These are phyloP conservation scores for Sugiyamaella xylanicola DNA, from an alignment of 1,139 yeast genomes.

Conservation along the genomic window DNA sequence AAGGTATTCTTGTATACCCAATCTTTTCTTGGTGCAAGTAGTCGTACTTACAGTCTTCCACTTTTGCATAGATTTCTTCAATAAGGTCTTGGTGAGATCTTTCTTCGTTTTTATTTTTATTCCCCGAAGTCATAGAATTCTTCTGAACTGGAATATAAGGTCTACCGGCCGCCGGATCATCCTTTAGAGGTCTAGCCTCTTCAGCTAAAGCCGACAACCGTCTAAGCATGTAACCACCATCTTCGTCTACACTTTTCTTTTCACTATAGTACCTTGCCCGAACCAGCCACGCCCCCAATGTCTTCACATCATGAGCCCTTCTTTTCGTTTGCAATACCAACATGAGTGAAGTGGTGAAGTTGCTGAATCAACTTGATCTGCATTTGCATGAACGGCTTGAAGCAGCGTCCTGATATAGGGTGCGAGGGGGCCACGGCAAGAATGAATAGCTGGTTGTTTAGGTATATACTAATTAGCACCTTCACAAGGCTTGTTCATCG, in stretches of 20 bases:
- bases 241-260: conserved; percentile 20
- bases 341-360: not conserved
- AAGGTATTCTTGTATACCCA: conserved; percentile 47
- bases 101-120: not conserved
- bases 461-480: too few species aligned
- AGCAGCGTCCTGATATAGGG: not conserved
- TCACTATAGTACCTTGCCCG: conserved; percentile 1
- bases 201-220: conserved; percentile 48
- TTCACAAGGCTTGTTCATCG: too few species aligned
- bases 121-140: not conserved
- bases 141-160: conserved; percentile 7
- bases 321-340: not conserved
- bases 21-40: conserved; percentile 46
- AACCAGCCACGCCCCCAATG: not conserved
- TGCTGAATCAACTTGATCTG: not conserved
- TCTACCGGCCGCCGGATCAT: conserved; percentile 40
- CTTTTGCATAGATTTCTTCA: conserved; percentile 31
- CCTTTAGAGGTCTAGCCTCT: conserved; percentile 44
- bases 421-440: too few species aligned
- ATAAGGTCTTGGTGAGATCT: conserved; percentile 30
- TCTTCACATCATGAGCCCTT: not conserved
- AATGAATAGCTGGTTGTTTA: too few species aligned
- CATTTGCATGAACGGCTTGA: not conserved
- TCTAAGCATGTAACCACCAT: conserved; percentile 43
- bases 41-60: conserved; percentile 38